Base-by-base conservation (phyloP, 129 eudicot species). In the Tanacetum coccineum region DNA sequence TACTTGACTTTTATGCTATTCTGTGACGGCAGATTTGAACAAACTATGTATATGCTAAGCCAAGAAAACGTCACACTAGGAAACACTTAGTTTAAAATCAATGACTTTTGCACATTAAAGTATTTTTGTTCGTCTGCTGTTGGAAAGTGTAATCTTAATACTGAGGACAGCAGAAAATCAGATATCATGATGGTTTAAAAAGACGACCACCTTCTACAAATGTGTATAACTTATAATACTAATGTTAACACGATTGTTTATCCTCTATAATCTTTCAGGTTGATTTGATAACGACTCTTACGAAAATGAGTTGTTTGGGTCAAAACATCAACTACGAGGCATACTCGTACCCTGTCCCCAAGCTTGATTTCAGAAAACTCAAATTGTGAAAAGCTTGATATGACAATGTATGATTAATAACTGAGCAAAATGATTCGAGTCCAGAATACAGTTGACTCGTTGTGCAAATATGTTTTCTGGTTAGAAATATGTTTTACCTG, bases 311-410 rank as follows among this genome's bases (percentile, higher is more conserved):
- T 73, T 61, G 85, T 64, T 74, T 93, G 83, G 99, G 99, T 21
- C 99, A 93, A 76, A 77, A 78, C 74, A 86, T 93, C 74, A 86
- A 93, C 75, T 93, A 86, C 22, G 99, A 93, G 74, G 99, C 99
- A 49, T 93, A 88, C 51, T 69, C 93, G 13, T 88, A 88, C 68
- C 72, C 96, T 1, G 76, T 76, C 49, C 77, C 67, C 28, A 88
- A 72, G 76, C 9, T 85, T 50, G 93, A 88, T 62, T 48, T 88
- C 46, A 60, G 70, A 78, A 88, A 85, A 74, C 82, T 88, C 59
- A 88, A 83, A 70, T 62, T 88, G 71, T 88, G 60, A 72, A 78
- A 55, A 11, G 9, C 3, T 55, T 1, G 32, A 61, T 59, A 59
- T 15, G 8, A 19, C 61, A 10, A 46, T 47, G 21, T 58, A 67